These are phyloP conservation scores for Fusarium praegraminearum DNA, from an alignment of 2,329 filamentous ascomycete genomes.

Conservation along the genomic window DNA sequence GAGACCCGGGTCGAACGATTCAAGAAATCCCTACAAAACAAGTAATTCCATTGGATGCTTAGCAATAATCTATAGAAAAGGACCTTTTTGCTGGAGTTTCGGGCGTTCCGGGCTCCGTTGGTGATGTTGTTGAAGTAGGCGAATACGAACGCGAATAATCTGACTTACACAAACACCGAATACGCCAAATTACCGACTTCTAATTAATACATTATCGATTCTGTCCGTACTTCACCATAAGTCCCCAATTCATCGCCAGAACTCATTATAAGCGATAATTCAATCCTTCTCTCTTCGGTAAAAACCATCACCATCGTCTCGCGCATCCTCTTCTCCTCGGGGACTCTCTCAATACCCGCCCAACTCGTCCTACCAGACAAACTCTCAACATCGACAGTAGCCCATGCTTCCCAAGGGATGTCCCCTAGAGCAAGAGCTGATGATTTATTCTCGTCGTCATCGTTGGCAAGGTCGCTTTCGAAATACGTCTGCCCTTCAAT, in stretches of 20 bases:
- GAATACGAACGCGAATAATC: constrained; percentile 32
- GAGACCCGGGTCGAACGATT: constrained; percentile 42
- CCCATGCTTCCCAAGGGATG: constrained; percentile 44
- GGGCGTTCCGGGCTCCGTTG: constrained; percentile 22
- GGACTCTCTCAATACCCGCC: constrained; percentile 39
- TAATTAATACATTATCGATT: constrained; percentile 32
- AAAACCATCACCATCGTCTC: constrained; percentile 45
- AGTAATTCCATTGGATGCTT: constrained; percentile 14
- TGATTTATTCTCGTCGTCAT: not conserved
- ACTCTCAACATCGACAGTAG: constrained; percentile 17
- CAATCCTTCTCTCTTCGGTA: constrained; percentile 32
- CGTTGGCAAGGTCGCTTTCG: constrained; percentile 21
- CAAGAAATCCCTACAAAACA: not conserved
- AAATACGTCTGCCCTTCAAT: constrained; percentile 41
- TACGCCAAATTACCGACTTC: constrained; percentile 6
- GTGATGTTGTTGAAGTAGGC: not conserved
- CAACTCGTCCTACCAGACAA: constrained; percentile 34
- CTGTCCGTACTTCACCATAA: constrained; percentile 28
- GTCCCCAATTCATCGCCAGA: constrained; percentile 28
- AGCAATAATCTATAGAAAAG: not conserved
- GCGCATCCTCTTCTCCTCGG: constrained; percentile 36
- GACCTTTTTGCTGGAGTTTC: constrained; percentile 9
- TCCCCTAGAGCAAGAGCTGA: constrained; percentile 1
- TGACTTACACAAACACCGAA: constrained; percentile 5
- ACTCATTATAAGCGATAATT: constrained; percentile 43